These are phyloP conservation scores for Setaria italica DNA, from an alignment of 202 grass and related monocot genomes.

Conservation along the genomic window DNA sequence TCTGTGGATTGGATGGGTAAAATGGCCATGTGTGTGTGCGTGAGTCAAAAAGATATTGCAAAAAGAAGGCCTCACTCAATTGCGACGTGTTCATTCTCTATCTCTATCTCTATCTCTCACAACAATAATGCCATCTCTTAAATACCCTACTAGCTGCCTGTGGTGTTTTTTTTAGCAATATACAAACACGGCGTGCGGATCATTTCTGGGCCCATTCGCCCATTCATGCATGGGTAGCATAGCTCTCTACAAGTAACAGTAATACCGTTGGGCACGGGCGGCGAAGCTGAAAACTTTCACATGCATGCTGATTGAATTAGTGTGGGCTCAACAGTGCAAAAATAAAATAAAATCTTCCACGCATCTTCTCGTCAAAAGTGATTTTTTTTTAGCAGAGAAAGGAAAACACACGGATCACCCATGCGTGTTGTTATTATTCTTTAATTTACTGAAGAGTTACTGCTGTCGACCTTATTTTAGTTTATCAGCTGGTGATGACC, in stretches of 20 bases:
- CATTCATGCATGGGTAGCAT: neutral
- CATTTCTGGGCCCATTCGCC: neutral
- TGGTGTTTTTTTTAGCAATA: too few species aligned
- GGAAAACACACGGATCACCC: neutral
- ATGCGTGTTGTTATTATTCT: neutral
- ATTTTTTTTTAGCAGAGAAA: too few species aligned
- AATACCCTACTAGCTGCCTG: too few species aligned
- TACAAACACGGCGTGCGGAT: neutral
- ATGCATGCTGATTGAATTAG: neutral
- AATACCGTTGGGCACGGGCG: constrained; percentile 18
- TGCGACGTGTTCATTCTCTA: neutral
- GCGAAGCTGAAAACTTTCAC: neutral
- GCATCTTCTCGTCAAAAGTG: neutral
- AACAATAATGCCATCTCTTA: too few species aligned
- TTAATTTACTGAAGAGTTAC: neutral
- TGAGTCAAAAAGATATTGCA: constrained; percentile 38
- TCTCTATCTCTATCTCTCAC: too few species aligned
- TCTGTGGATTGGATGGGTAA: neutral
- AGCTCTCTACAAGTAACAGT: constrained; percentile 5
- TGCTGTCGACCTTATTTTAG: neutral
- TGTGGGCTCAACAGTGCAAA: neutral
- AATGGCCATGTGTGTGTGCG: constrained; percentile 20
- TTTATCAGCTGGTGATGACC: neutral
- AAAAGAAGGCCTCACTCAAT: constrained; percentile 28
- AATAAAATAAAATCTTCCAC: neutral